Base-by-base conservation (phyloP, 805 yeast genomes). In the Lachancea lanzarotensis region DNA sequence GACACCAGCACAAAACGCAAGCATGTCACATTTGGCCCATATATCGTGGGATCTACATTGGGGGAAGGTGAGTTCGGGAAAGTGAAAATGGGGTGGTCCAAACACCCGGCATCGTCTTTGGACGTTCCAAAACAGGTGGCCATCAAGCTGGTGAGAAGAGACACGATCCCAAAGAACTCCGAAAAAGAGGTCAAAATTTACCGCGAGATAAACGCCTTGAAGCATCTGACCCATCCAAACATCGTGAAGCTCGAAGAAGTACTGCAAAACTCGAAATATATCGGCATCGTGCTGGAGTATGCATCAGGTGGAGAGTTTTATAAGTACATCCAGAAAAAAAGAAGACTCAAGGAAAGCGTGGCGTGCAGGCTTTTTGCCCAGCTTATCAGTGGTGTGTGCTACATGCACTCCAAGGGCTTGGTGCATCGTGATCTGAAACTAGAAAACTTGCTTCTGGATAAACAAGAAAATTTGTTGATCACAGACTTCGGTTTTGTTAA, bases 11-110 rank as follows among this genome's bases (percentile, higher is more conserved):
- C 25, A 19, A 35, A 67, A 2, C 79, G 76, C 50, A 71, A 84
- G 51, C 89, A 84, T 59, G 82, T 84, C 17, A 75, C 95, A 33
- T 90, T 93, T 62, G 98, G 98, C 20, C 81, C 86, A 12, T 93
- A 90, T 59, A 78, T 86, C 18, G 73, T 93, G 7, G 98, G 98
- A 2, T 82, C 95, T 12, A 91, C 98, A 0, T 69, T 93, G 12
- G 98, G 98, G 29, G 96, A 93, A 67, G 98, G 98, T 40, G 98
- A 93, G 62, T 93, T 93, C 65, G 98, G 98, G 47, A 91, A 93
- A 65, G 98, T 93, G 47, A 93, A 91, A 63, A 72, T 93, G 18
- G 98, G 97, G 12, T 91, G 97, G 97, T 74, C 95, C 48, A 86
- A 85, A 62, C 90, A 81, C 55, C 89, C 88, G 16, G 69, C 78